Base-by-base conservation (phyloP, 140 eudicot genomes). In the Oenanthe javanica region DNA sequence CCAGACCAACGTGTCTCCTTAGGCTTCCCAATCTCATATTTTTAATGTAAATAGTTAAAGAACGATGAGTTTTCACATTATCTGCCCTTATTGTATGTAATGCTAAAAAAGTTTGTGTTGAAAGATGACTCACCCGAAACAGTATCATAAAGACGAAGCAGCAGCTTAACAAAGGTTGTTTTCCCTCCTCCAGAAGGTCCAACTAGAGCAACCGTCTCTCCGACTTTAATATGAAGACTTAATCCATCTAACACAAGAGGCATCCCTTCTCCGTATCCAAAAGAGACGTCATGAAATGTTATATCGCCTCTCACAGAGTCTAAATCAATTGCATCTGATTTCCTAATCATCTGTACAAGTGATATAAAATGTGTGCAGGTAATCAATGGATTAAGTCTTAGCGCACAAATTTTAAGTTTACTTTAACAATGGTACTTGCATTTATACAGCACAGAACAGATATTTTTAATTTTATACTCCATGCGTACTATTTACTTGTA, bases 131-230 rank as follows among this genome's bases (percentile, higher is more conserved):
- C 82, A 90, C 99, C 97, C 80, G 75, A 82, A 80, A 88, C 79
- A 83, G 97, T 95, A 89, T 95, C 92, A 84, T 95, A 92, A 51
- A 95, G 91, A 76, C 99, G 97, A 86, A 95, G 96, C 71, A 95
- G 97, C 57, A 95, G 91, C 86, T 95, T 95, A 19, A 85, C 92
- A 66, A 92, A 86, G 42, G 99, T 92, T 9, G 97, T 88, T 84
- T 95, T 95, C 79, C 99, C 99, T 19, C 99, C 99, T 76, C 99
- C 99, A 0, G 99, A 95, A 51, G 97, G 97, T 72, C 99, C 99
- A 80, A 92, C 92, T 77, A 95, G 88, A 83, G 99, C 97, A 84
- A 92, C 88, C 0, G 96, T 92, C 84, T 92, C 97, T 43, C 99
- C 99, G 74, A 93, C 90, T 89, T 91, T 91, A 52, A 95, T 88